Base-by-base conservation (phyloP, 2,329 filamentous ascomycete genomes). In the Talaromyces albobiverticillius region DNA sequence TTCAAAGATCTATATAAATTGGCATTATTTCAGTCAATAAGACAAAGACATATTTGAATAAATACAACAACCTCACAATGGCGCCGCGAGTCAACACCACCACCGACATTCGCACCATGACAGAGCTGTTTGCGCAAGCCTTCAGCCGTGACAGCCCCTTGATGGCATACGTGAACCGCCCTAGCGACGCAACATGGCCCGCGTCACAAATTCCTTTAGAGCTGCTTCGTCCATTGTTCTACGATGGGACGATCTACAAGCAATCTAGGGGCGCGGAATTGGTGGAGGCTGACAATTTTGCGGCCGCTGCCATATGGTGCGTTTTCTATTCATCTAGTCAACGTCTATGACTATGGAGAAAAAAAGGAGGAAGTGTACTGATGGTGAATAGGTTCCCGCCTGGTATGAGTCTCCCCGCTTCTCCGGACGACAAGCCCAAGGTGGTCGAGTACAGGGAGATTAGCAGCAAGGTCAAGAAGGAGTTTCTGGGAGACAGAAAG, bases 291-390 rank as follows among this genome's bases (percentile, higher is more conserved):
- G 55, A 49, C 8, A 26, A 57, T 22, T 57, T 48, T 14, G 55
- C 55, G 8, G 55, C 55, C 1, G 55, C 49, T 16, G 55, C 55
- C 4, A 51, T 57, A 31, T 57, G 55, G 55, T 57, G 34, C 31
- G 41, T 20, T 14, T 41, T n/a, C n/a, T n/a, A n/a, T n/a, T n/a
- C n/a, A n/a, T n/a, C n/a, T n/a, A n/a, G n/a, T n/a, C n/a, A n/a
- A n/a, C n/a, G n/a, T n/a, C n/a, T n/a, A n/a, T n/a, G n/a, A n/a
- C n/a, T n/a, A n/a, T n/a, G n/a, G n/a, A n/a, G n/a, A n/a, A 38
- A 18, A 7, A 36, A 36, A 36, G 14, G 3, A 20, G 16, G 16
- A 10, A 40, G 10, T 2, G n/a, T 2, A 31, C 25, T 40, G 18
- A 38, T n/a, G 6, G 2, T 16, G 13, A 6, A 7, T 13, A 57